Base-by-base conservation (phyloP, 2,329 filamentous ascomycete species). In the Cladobotryum protrusum region DNA sequence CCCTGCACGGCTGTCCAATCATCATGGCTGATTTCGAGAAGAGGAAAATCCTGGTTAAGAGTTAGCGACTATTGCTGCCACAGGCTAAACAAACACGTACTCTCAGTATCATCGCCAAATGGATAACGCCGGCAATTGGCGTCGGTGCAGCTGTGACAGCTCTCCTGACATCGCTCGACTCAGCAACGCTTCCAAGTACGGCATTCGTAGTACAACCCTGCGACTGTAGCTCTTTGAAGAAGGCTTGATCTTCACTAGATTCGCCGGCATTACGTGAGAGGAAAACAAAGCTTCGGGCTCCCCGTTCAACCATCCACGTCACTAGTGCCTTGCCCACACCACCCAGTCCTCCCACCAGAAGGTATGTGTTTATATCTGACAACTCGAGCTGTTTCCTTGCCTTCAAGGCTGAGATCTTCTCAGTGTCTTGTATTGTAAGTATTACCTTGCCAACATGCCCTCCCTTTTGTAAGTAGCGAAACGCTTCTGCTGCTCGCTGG, bases 71-170 rank as follows among this genome's bases (percentile, higher is more conserved):
- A 17, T n/a, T 20, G 3, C n/a, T 17, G 24, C 42, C n/a, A 7
- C 17, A 29, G 11, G 11, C 2, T 8, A 13, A 43, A 7, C 2
- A 19, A n/a, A 36, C 5, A 43, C 51, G 43, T 20, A 53, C 51
- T 19, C 47, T 47, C 1, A 56, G 47, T 14, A 70, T 63, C 67
- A 71, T 69, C 3, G 70, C 60, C 13, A 61, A 55, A 34, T 72
- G 67, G 6, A 72, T 49, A 11, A 71, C 57, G 11, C 69, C 69
- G 4, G 58, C 55, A 12, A 72, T 60, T 1, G 66, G 63, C 19
- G 53, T 9, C 37, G 53, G 20, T 48, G 47, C 32, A 7, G 54
- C 32, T n/a, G 40, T 15, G 14, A 52, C 19, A 3, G 53, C 51
- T 24, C 24, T 19, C 14, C 32, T 34, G 3, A 55, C 51, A 19